Evolutionary conservation across 2,329 filamentous ascomycete species (phyloP).

Genomic region (Nothopassalora personata): DNA sequence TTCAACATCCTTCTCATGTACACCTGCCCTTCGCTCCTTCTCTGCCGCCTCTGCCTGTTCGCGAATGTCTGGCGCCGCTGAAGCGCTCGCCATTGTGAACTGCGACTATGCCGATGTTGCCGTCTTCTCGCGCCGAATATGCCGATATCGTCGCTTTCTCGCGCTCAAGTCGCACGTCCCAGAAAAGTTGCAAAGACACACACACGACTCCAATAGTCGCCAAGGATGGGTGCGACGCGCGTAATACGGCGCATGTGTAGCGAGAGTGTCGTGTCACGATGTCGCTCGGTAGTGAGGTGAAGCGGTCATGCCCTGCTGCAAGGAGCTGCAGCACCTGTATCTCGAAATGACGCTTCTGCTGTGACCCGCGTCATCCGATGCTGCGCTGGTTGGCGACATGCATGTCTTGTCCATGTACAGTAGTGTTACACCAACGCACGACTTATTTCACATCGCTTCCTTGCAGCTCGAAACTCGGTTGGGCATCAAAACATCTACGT

Average conservation of each 20-base stretch:
- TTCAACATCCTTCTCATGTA: slow-evolving; percentile 27
- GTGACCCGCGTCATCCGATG: background rate
- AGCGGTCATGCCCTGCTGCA: background rate
- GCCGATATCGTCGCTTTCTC: background rate
- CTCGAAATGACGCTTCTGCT: background rate
- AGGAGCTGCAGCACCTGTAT: background rate
- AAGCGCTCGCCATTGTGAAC: background rate
- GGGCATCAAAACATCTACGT: background rate
- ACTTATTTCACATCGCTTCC: background rate
- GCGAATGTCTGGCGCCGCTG: background rate
- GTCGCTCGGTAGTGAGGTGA: background rate
- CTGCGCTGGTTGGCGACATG: background rate
- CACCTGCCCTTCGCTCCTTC: slow-evolving; percentile 10
- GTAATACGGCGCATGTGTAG: background rate
- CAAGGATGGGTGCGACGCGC: background rate
- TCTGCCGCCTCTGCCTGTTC: slow-evolving; percentile 3
- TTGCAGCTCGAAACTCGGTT: background rate
- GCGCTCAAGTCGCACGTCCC: background rate
- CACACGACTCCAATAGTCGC: background rate
- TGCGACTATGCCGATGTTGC: background rate
- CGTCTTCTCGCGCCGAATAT: too few relatives aligned
- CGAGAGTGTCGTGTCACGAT: background rate
- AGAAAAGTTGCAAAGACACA: background rate
- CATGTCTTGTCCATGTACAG: background rate
- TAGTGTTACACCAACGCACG: too few relatives aligned